phyloP scores from a whole-genome alignment of 2,329 filamentous ascomycete species.

The Teratosphaeria zuluensis region DNA sequence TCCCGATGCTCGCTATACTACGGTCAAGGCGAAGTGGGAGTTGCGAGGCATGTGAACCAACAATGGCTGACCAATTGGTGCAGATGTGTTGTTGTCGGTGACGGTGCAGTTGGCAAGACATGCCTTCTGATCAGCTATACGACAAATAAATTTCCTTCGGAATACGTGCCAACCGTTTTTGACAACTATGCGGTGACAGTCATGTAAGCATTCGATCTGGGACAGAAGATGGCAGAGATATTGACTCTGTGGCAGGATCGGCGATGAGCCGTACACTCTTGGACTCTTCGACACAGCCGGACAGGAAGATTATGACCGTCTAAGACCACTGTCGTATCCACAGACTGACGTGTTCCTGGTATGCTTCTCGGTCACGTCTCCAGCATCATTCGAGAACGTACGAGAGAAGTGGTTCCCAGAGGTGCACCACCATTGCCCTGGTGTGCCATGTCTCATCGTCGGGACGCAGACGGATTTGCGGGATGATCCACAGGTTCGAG shows the following conservation, averaged over 20 bases:
- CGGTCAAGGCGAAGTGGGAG: background rate
- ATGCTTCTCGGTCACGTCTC: conserved; percentile 96
- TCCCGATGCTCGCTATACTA: background rate
- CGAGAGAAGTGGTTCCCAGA: conserved; percentile 98
- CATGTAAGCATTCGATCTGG: conserved; percentile 45
- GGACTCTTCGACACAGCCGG: conserved; percentile 97
- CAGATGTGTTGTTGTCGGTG: conserved; percentile 97
- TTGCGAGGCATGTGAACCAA: background rate
- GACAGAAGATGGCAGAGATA: background rate
- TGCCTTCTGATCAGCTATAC: conserved; percentile 99
- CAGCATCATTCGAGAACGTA: conserved; percentile 97
- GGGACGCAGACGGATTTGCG: conserved; percentile 95
- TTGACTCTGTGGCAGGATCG: conserved; percentile 60
- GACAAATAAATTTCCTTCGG: conserved; percentile 98
- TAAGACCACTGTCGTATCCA: conserved; percentile 92
- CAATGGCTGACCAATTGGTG: background rate
- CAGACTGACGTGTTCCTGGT: conserved; percentile 98
- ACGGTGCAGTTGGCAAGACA: conserved; percentile 98
- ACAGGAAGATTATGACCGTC: conserved; percentile 98
- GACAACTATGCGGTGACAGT: conserved; percentile 99
- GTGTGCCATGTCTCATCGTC: conserved; percentile 94
- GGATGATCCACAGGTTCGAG: conserved; percentile 74
- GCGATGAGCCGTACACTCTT: conserved; percentile 94
- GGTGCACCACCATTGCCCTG: conserved; percentile 96
- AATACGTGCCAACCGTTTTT: conserved; percentile 99